Percentiles rank a stretch among this genome's conserved stretches.
Evolutionary conservation across 1,284 basidiomycete genomes (phyloP).

Genomic region (Cutaneotrichosporon sp.): DNA sequence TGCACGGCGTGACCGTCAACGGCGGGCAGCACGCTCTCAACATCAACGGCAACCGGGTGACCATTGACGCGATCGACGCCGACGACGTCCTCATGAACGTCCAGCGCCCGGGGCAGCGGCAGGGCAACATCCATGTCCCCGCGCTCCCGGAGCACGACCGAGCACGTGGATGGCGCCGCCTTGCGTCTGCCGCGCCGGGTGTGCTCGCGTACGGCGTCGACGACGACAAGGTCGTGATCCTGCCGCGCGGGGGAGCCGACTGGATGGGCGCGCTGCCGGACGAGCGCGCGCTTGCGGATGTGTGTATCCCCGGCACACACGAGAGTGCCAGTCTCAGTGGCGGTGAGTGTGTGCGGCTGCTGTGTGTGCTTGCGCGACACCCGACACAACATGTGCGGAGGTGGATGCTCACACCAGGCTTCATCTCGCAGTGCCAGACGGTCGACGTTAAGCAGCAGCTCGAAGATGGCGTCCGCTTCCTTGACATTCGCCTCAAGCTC

Average conservation of each 20-base stretch:
- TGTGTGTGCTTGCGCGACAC: not conserved
- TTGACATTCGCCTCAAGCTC: slow-evolving; percentile 77
- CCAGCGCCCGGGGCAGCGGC: slow-evolving; percentile 15
- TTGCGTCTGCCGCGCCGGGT: slow-evolving; percentile 7
- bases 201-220: slow-evolving; percentile 20
- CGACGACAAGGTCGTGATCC: slow-evolving; percentile 20
- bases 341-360: slow-evolving; percentile 12
- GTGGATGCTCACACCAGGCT: slow-evolving; percentile 9
- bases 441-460: slow-evolving; percentile 48
- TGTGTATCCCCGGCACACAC: slow-evolving; percentile 21
- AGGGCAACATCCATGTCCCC: slow-evolving; percentile 10
- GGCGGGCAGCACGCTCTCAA: slow-evolving; percentile 14
- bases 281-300: slow-evolving; percentile 23
- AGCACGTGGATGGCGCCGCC: slow-evolving; percentile 20
- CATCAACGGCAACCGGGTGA: slow-evolving; percentile 18
- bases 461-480: slow-evolving; percentile 64
- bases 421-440: slow-evolving; percentile 51
- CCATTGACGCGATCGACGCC: slow-evolving; percentile 8
- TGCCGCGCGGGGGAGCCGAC: slow-evolving; percentile 11
- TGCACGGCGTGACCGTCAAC: slow-evolving; percentile 18
- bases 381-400: too few relatives aligned
- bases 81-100: slow-evolving; percentile 13
- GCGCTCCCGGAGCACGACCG: slow-evolving; percentile 13
- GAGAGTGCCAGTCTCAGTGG: slow-evolving; percentile 19
- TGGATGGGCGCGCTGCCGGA: slow-evolving; percentile 23